Percentiles rank a stretch among this genome's conserved stretches.
Evolutionary conservation across 495 filamentous ascomycete genomes (phyloP).

Genomic region (Hapsidospora chrysogenum): DNA sequence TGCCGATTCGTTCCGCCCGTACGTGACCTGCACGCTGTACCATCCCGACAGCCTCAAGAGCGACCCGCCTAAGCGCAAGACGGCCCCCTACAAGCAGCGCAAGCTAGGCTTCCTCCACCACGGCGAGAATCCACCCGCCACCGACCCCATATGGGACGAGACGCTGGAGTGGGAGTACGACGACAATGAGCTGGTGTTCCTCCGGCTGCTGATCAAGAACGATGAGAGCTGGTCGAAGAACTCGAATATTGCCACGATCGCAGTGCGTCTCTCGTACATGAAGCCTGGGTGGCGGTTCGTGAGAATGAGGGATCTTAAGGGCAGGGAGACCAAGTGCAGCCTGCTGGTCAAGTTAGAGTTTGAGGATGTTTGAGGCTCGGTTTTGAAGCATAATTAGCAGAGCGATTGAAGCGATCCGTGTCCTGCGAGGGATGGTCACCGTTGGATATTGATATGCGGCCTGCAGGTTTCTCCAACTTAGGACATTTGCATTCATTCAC

Average conservation of each 20-base stretch:
- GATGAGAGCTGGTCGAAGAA: constrained; percentile 34
- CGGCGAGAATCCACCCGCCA: constrained; percentile 24
- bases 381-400: no score
- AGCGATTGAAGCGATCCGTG: no score
- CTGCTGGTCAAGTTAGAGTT: constrained; percentile 33
- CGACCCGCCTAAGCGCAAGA: constrained; percentile 31
- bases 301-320: constrained; percentile 34
- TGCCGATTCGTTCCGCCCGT: constrained; percentile 25
- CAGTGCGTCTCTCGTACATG: constrained; percentile 30
- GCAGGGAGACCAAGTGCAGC: constrained; percentile 31
- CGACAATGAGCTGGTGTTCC: constrained; percentile 33
- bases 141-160: constrained; percentile 35
- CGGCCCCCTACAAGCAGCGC: constrained; percentile 27
- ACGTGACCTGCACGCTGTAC: constrained; percentile 34
- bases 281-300: constrained; percentile 33
- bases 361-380: constrained; percentile 10
- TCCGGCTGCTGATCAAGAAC: constrained; percentile 35
- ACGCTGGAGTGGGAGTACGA: constrained; percentile 36
- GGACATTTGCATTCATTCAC: no score
- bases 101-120: constrained; percentile 21
- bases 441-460: no score
- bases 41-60: constrained; percentile 21
- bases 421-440: no score
- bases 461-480: no score
- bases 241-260: constrained; percentile 26